Conservation (phyloP, 768 basidiomycete species). For the Xerocomellus intermedius region DNA sequence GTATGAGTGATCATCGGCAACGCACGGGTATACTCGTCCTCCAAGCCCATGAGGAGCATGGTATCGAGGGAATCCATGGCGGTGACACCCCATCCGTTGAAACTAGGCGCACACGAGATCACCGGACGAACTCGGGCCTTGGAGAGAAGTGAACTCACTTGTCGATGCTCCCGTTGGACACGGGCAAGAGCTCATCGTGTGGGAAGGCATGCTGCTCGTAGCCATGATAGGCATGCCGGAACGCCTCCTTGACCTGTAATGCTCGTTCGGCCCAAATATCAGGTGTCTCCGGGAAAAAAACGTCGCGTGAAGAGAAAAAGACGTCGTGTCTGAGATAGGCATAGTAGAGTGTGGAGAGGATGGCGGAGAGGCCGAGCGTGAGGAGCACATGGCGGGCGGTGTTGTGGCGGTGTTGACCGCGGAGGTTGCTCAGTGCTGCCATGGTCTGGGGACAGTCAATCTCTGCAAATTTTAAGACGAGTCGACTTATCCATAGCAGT, state of each 20-base stretch:
- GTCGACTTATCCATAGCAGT: too few relatives aligned
- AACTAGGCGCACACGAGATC: slow-evolving; percentile 38
- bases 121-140: slow-evolving; percentile 22
- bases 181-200: slow-evolving; percentile 59
- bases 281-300: slow-evolving; percentile 9
- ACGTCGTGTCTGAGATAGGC: background rate
- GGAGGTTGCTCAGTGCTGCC: slow-evolving; percentile 1
- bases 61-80: slow-evolving; percentile 83
- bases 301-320: background rate
- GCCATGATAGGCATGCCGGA: slow-evolving; percentile 63
- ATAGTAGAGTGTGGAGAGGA: slow-evolving; percentile 19
- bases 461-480: too few relatives aligned
- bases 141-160: slow-evolving; percentile 48
- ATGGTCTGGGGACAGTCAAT: too few relatives aligned
- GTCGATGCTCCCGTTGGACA: slow-evolving; percentile 48
- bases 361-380: slow-evolving; percentile 2
- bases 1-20: slow-evolving; percentile 47
- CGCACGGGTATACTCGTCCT: slow-evolving; percentile 66
- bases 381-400: slow-evolving; percentile 20
- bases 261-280: slow-evolving; percentile 51
- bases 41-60: slow-evolving; percentile 75
- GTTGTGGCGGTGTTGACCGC: slow-evolving; percentile 5
- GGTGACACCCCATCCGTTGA: slow-evolving; percentile 80
- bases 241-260: slow-evolving; percentile 56
- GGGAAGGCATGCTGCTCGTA: slow-evolving; percentile 62